Conservation (phyloP, 2,329 filamentous ascomycete species). For the Pyrenophora seminiperda region DNA sequence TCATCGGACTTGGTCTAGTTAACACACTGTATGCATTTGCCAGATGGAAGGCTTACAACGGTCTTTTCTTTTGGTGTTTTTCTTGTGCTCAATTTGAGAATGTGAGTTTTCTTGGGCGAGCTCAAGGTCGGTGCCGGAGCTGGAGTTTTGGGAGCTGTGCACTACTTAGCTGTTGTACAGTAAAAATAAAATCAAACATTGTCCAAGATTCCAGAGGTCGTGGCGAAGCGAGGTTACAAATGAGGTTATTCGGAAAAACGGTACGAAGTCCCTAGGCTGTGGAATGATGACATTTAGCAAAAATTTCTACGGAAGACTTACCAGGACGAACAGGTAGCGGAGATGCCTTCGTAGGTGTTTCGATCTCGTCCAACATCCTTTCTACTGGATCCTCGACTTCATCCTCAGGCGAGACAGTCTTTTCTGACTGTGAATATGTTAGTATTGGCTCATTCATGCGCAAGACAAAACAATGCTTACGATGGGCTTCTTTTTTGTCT, state of each 20-base stretch:
- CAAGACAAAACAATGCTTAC: constrained; percentile 27
- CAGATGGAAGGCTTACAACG: constrained; percentile 20
- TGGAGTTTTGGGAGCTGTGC: constrained; percentile 20
- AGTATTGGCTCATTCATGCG: not conserved
- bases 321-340: constrained; percentile 33
- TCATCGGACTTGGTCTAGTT: constrained; percentile 28
- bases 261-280: not conserved
- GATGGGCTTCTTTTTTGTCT: constrained; percentile 37
- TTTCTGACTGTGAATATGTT: constrained; percentile 31
- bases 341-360: constrained; percentile 21
- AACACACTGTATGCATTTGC: constrained; percentile 7
- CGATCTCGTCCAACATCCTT: constrained; percentile 19
- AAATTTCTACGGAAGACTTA: constrained; percentile 25
- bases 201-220: not conserved
- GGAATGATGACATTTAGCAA: constrained; percentile 7
- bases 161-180: constrained; percentile 7
- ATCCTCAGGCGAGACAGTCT: constrained; percentile 39
- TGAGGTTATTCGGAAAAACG: not conserved
- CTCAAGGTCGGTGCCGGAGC: constrained; percentile 14
- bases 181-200: not conserved
- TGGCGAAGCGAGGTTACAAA: not conserved
- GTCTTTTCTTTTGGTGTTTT: constrained; percentile 33
- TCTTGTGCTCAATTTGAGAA: constrained; percentile 26
- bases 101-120: constrained; percentile 29
- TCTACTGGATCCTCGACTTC: constrained; percentile 33